Evolutionary conservation across 1,139 yeast genomes (phyloP).

Genomic region (Kazachstania sp.): DNA sequence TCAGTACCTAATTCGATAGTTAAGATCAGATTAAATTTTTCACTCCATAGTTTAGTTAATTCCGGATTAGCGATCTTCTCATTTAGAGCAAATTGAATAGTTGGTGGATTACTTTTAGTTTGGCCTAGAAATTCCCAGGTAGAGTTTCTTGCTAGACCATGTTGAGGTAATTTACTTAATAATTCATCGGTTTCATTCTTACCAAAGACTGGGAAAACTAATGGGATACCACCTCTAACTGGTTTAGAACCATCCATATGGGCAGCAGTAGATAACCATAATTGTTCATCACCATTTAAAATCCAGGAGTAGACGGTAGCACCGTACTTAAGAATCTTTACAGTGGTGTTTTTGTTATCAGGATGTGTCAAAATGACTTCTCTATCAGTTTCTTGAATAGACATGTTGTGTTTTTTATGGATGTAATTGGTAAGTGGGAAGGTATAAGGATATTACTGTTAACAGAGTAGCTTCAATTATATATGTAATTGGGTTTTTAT

Average conservation of each 20-base stretch:
- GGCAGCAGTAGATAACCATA: slow-evolving; percentile 67
- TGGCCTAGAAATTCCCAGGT: slow-evolving; percentile 92
- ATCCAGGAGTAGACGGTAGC: slow-evolving; percentile 87
- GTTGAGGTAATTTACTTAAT: slow-evolving; percentile 65
- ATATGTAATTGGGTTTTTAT: too few species aligned
- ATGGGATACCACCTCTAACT: slow-evolving; percentile 94
- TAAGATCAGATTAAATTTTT: slow-evolving; percentile 69
- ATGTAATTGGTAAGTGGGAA: too few species aligned
- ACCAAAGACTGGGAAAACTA: slow-evolving; percentile 94
- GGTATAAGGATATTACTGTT: too few species aligned
- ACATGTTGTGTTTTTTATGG: slow-evolving; percentile 18
- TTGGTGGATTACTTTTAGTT: slow-evolving; percentile 48
- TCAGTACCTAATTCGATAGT: slow-evolving; percentile 51
- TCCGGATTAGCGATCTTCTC: slow-evolving; percentile 67
- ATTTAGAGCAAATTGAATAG: slow-evolving; percentile 82
- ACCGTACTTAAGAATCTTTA: slow-evolving; percentile 69
- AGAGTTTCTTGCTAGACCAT: slow-evolving; percentile 88
- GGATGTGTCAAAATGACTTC: slow-evolving; percentile 57
- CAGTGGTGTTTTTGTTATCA: slow-evolving; percentile 43
- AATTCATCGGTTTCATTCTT: slow-evolving; percentile 41
- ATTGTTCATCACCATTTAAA: slow-evolving; percentile 58
- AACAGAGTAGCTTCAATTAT: too few species aligned
- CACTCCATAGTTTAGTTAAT: slow-evolving; percentile 48
- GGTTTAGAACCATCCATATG: slow-evolving; percentile 84
- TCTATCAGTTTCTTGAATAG: slow-evolving; percentile 57